Evolutionary conservation across 2,329 filamentous ascomycete genomes (phyloP).

Genomic region (Basipetospora chlamydospora): DNA sequence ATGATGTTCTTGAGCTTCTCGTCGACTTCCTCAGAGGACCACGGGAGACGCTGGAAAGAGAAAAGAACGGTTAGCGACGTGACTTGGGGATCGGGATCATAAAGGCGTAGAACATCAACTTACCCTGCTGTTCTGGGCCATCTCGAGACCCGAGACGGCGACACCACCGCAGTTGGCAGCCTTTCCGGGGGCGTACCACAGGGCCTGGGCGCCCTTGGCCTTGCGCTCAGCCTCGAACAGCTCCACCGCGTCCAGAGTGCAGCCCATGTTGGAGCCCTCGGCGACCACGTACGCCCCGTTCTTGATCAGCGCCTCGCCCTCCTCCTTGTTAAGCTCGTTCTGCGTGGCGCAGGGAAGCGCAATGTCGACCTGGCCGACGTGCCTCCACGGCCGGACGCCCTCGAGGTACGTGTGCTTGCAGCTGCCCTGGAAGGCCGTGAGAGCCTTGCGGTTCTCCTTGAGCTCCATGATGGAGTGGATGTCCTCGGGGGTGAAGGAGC

Average conservation of each 20-base stretch:
- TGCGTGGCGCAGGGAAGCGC: slow-evolving; percentile 89
- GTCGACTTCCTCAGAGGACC: slow-evolving; percentile 85
- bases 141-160: slow-evolving; percentile 92
- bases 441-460: slow-evolving; percentile 75
- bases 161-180: slow-evolving; percentile 96
- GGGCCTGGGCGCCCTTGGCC: slow-evolving; percentile 50
- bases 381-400: slow-evolving; percentile 79
- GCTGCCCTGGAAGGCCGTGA: slow-evolving; percentile 55
- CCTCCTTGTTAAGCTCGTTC: slow-evolving; percentile 90
- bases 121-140: slow-evolving; percentile 99
- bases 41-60: slow-evolving; percentile 66
- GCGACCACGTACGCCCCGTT: slow-evolving; percentile 74
- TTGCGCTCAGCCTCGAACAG: slow-evolving; percentile 70
- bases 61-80: no score
- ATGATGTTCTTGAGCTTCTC: slow-evolving; percentile 85
- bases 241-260: slow-evolving; percentile 89
- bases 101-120: no score
- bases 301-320: slow-evolving; percentile 68
- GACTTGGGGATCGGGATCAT: no score
- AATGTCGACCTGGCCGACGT: slow-evolving; percentile 80
- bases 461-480: slow-evolving; percentile 65
- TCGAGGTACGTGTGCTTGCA: slow-evolving; percentile 72
- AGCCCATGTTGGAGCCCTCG: slow-evolving; percentile 98
- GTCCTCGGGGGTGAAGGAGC: slow-evolving; percentile 64
- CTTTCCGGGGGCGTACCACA: slow-evolving; percentile 97